Percentiles rank a stretch among this genome's conserved stretches.
Conservation (phyloP, 2,329 filamentous ascomycete genomes). For the Tolypocladium nubicola region DNA sequence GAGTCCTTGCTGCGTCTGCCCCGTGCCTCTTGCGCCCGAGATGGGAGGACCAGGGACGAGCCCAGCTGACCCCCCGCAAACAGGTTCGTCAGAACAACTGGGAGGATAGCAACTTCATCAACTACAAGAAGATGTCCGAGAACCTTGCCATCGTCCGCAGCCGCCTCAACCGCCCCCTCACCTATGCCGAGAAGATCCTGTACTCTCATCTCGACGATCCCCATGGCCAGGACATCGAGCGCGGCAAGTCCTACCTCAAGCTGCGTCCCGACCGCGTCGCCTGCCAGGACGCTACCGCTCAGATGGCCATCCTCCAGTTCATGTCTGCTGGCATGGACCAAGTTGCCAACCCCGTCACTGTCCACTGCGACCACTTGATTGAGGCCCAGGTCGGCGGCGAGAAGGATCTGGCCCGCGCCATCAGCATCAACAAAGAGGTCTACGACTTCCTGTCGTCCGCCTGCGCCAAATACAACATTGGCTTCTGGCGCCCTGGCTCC, state of each 20-base stretch:
- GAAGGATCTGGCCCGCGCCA: slow-evolving; percentile 72
- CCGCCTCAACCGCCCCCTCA: slow-evolving; percentile 86
- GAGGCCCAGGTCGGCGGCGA: slow-evolving; percentile 87
- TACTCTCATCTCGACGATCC: slow-evolving; percentile 99
- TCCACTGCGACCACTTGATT: slow-evolving; percentile 99
- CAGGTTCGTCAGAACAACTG: slow-evolving; percentile 89
- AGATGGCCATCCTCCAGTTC: slow-evolving; percentile 99
- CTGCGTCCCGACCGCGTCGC: slow-evolving; percentile 94
- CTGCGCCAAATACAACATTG: slow-evolving; percentile 80
- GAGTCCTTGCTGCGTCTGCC: not conserved
- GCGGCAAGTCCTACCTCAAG: slow-evolving; percentile 91
- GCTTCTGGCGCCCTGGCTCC: slow-evolving; percentile 90
- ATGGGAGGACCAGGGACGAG: not conserved
- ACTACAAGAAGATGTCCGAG: slow-evolving; percentile 99
- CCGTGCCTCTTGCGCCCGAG: not conserved
- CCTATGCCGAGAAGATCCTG: slow-evolving; percentile 95
- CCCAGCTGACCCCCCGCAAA: not conserved
- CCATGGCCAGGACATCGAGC: slow-evolving; percentile 90
- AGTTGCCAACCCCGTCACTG: slow-evolving; percentile 90
- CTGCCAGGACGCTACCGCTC: slow-evolving; percentile 97
- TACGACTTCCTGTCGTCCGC: slow-evolving; percentile 96
- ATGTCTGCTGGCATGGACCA: slow-evolving; percentile 97
- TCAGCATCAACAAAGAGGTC: slow-evolving; percentile 88
- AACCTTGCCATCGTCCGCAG: slow-evolving; percentile 84
- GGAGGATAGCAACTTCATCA: slow-evolving; percentile 95